Conservation (phyloP, 2,329 filamentous ascomycete genomes). For the Pseudocercospora musae region DNA sequence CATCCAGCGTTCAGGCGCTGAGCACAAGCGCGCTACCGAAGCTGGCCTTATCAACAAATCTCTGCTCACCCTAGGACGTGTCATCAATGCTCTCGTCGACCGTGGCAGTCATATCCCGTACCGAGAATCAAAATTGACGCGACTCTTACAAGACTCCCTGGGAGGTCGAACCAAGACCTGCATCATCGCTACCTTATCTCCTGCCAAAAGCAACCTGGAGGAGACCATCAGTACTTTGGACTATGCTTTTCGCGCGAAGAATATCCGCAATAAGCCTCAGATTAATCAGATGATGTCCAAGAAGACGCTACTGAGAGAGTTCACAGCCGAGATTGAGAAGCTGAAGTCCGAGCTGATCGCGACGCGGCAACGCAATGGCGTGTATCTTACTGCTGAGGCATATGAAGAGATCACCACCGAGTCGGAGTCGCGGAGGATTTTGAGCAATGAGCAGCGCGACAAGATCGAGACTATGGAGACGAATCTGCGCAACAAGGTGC, state of each 20-base stretch:
- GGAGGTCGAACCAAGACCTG: constrained; percentile 96
- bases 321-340: constrained; percentile 88
- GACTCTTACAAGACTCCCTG: constrained; percentile 91
- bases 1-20: constrained; percentile 91
- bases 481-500: constrained; percentile 87
- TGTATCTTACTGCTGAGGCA: constrained; percentile 83
- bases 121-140: constrained; percentile 92
- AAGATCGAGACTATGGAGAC: constrained; percentile 89
- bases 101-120: constrained; percentile 84
- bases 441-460: constrained; percentile 87
- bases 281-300: constrained; percentile 90
- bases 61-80: constrained; percentile 85
- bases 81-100: constrained; percentile 96
- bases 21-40: constrained; percentile 95
- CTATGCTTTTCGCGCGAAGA: constrained; percentile 96
- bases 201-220: constrained; percentile 90
- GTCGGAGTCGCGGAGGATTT: constrained; percentile 85
- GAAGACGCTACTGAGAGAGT: constrained; percentile 85
- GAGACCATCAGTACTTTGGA: constrained; percentile 98
- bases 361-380: constrained; percentile 88
- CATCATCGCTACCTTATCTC: constrained; percentile 95
- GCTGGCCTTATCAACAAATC: constrained; percentile 98
- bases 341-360: constrained; percentile 91
- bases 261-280: constrained; percentile 97
- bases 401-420: constrained; percentile 90